Conservation (phyloP, 2,329 filamentous ascomycete species). For the Penicillium sp. region DNA sequence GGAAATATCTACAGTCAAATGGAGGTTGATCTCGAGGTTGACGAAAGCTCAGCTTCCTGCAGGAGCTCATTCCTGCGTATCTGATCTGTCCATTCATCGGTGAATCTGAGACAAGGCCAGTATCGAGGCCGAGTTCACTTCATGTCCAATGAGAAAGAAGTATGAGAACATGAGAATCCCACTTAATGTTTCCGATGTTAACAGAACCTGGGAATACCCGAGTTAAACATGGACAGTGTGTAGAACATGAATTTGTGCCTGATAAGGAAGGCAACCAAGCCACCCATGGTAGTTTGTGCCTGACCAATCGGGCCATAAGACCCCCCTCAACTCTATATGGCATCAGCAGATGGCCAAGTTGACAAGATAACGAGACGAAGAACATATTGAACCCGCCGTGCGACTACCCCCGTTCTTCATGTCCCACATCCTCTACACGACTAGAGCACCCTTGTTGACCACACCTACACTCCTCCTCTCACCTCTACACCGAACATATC, state of each 20-base stretch:
- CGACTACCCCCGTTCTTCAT: slow-evolving; percentile 1
- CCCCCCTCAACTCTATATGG: neutral
- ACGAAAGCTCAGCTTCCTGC: neutral
- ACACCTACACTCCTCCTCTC: slow-evolving; percentile 8
- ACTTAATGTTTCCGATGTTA: neutral
- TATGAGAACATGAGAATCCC: neutral
- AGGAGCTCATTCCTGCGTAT: neutral
- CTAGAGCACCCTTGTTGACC: neutral
- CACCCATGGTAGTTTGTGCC: neutral
- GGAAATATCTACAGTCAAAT: neutral
- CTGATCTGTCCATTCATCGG: neutral
- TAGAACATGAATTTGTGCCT: slow-evolving; percentile 9
- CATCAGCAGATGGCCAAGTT: neutral
- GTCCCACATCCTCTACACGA: neutral
- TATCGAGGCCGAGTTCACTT: neutral
- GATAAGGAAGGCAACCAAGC: slow-evolving; percentile 5
- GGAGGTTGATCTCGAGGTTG: neutral
- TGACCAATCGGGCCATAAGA: neutral
- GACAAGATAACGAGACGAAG: neutral
- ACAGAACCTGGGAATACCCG: neutral
- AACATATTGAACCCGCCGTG: neutral
- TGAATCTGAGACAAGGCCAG: neutral
- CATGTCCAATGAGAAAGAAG: too few relatives aligned
- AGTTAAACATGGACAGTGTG: neutral
- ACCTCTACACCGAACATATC: neutral